A percentile compares a stretch with the other conserved stretches of the same genome.
Evolutionary conservation across 371 early-diverging fungal species (phyloP).

Genomic region (Dentiscutata heterogama): DNA sequence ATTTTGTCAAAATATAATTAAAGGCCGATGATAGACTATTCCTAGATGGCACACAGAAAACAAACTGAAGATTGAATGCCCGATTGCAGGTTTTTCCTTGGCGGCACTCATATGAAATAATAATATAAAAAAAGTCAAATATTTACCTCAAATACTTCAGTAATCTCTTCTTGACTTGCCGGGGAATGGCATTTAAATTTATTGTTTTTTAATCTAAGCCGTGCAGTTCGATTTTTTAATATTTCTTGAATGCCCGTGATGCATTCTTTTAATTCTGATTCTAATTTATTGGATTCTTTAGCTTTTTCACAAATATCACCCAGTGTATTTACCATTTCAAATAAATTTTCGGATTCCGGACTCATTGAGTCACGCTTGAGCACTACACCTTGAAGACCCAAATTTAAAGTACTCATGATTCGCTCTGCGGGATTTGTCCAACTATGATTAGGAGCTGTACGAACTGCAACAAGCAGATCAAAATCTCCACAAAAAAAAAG

Average conservation of each 20-base stretch:
- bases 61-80: too few relatives aligned
- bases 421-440: background rate
- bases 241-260: background rate
- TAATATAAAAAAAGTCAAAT: background rate
- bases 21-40: too few relatives aligned
- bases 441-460: background rate
- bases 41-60: too few relatives aligned
- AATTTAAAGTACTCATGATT: background rate
- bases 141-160: slow-evolving; percentile 6
- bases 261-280: background rate
- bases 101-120: too few relatives aligned
- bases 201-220: background rate
- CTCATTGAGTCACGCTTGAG: background rate
- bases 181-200: background rate
- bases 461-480: background rate
- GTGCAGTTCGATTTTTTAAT: background rate
- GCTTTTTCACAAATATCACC: background rate
- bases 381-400: background rate
- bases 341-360: background rate
- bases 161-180: background rate
- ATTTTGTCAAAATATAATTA: too few relatives aligned
- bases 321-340: background rate
- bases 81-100: too few relatives aligned
- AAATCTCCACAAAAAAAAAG: background rate
- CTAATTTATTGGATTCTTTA: background rate